Conservation (phyloP, 2,329 filamentous ascomycete genomes). For the Hymenoscyphus scutula region DNA sequence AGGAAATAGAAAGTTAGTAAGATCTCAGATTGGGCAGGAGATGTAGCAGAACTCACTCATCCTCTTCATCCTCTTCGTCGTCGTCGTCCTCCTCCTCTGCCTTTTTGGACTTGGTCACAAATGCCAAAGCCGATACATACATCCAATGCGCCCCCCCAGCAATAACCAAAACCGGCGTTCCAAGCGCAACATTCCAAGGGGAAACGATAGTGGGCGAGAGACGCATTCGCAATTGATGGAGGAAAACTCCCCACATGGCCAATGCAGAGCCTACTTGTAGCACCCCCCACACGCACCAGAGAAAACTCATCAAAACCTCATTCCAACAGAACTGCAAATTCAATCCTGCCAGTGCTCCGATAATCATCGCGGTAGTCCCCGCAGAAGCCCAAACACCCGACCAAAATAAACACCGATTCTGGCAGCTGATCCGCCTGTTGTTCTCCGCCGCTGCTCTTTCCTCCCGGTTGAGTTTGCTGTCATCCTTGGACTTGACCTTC, state of each 20-base stretch:
- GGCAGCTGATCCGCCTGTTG: not conserved
- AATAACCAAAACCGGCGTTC: slow-evolving; percentile 5
- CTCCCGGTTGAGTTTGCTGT: too few species aligned
- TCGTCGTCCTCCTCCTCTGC: not conserved
- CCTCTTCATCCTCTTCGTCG: not conserved
- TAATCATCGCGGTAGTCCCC: slow-evolving; percentile 36
- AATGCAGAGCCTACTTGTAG: slow-evolving; percentile 55
- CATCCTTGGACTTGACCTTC: not conserved
- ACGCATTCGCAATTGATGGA: slow-evolving; percentile 36
- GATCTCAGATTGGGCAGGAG: too few species aligned
- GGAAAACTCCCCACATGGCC: slow-evolving; percentile 53
- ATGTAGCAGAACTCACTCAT: too few species aligned
- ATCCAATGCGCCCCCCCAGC: not conserved
- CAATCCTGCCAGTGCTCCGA: slow-evolving; percentile 46
- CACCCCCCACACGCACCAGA: slow-evolving; percentile 41
- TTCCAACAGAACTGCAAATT: slow-evolving; percentile 49
- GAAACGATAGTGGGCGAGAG: not conserved
- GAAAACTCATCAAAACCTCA: slow-evolving; percentile 50
- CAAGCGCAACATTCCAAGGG: slow-evolving; percentile 7
- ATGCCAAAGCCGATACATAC: not conserved
- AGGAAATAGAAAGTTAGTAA: too few species aligned
- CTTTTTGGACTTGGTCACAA: not conserved
- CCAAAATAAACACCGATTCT: not conserved
- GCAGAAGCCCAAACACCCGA: not conserved
- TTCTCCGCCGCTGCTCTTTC: too few species aligned